These are phyloP conservation scores for Termitomyces eurrhizus DNA, from an alignment of 768 basidiomycete species.

Conservation along the genomic window DNA sequence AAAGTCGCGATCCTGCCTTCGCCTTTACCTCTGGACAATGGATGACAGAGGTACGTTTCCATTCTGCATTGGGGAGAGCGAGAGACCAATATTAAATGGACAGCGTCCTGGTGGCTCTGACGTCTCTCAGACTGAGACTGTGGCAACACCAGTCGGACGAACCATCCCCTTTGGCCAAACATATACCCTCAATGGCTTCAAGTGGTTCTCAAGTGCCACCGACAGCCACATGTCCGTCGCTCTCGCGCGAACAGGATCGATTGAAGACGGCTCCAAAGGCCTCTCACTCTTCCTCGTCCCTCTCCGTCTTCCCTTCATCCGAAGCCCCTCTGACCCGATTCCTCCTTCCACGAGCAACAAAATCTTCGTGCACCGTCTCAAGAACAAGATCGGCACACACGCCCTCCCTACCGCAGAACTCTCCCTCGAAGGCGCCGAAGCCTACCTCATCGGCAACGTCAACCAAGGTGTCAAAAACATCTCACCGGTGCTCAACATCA, in stretches of 20 bases:
- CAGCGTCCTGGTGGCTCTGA: constrained; percentile 74
- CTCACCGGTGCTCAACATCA: constrained; percentile 72
- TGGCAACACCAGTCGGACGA: constrained; percentile 37
- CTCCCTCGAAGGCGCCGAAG: constrained; percentile 53
- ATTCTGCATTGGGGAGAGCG: constrained; percentile 19
- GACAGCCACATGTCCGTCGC: constrained; percentile 72
- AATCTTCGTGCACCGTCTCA: constrained; percentile 67
- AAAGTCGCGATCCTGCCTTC: constrained; percentile 55
- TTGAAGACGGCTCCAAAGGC: constrained; percentile 52
- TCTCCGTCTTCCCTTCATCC: constrained; percentile 52
- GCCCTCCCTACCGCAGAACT: constrained; percentile 75
- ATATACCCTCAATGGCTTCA: constrained; percentile 65
- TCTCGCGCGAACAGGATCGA: constrained; percentile 65
- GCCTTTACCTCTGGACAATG: constrained; percentile 79
- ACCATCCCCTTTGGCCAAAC: constrained; percentile 39
- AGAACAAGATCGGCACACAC: constrained; percentile 77
- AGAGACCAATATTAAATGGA: not conserved
- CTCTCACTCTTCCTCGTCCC: constrained; percentile 77
- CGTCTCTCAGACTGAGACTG: constrained; percentile 69
- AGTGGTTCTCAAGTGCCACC: constrained; percentile 85
- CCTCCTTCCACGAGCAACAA: constrained; percentile 56
- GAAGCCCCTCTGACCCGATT: constrained; percentile 31
- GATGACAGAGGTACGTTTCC: constrained; percentile 66
- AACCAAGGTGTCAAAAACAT: constrained; percentile 66
- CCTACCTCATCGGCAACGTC: constrained; percentile 55